Evolutionary conservation across 176 grass and related monocot genomes (phyloP).

Genomic region (Oryza officinalis): DNA sequence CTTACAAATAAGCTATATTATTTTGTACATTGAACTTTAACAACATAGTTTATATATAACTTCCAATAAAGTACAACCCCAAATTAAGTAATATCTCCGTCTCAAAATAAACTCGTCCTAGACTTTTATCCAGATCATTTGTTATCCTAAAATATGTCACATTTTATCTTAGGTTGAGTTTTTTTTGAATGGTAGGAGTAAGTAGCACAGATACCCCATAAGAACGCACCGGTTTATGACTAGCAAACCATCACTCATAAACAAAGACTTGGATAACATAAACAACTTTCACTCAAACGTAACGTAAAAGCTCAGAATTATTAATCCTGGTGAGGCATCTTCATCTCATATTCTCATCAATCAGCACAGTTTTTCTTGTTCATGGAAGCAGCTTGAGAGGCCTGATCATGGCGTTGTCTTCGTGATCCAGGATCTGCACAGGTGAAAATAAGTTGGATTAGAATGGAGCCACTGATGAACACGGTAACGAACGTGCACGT

Average conservation of each 20-base stretch:
- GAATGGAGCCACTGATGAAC: neutral
- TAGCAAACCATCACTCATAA: neutral
- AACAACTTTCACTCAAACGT: neutral
- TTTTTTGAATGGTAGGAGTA: too few species aligned
- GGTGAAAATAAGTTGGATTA: neutral
- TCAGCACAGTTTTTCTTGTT: neutral
- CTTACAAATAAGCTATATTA: too few species aligned
- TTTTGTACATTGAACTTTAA: too few species aligned
- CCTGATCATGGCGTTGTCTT: slow-evolving; percentile 87
- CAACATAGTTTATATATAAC: too few species aligned
- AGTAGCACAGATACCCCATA: too few species aligned
- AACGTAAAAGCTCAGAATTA: neutral
- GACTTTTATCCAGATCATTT: too few species aligned
- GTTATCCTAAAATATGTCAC: too few species aligned
- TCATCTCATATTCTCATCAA: neutral
- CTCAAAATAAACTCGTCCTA: too few species aligned
- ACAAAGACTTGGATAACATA: neutral
- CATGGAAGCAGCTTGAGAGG: slow-evolving; percentile 52
- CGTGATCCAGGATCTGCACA: slow-evolving; percentile 75
- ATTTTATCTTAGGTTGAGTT: too few species aligned
- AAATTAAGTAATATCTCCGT: too few species aligned
- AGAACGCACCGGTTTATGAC: neutral
- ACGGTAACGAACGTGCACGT: neutral
- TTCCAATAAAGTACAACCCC: too few species aligned
- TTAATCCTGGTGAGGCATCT: neutral